Base-by-base conservation (phyloP, 495 filamentous ascomycete genomes). In the Lophiotrema nucula region DNA sequence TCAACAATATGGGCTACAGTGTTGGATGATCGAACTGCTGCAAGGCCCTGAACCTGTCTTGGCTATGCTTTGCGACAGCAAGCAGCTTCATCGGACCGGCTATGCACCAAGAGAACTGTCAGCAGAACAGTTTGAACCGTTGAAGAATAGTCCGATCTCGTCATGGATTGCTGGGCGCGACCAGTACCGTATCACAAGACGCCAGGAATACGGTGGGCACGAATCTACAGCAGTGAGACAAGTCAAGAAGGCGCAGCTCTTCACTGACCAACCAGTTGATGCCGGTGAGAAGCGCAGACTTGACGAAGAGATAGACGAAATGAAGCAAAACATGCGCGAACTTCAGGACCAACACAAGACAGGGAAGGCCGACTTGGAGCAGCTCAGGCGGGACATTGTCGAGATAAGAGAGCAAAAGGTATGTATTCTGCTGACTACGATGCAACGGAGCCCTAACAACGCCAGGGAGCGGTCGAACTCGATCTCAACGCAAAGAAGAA, bases 31-130 rank as follows among this genome's bases (percentile, higher is more conserved):
- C 2, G 86, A 97, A 62, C 88, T 77, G 51, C 66, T 99, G 11
- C 77, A 81, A 22, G 93, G 91, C 0, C 93, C 93, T 1, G 88
- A 88, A 15, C 83, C 89, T 3, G 88, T 99, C 2, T 72, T 97
- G 25, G 83, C 89, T 21, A 90, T 95, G 86, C 79, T 99, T 26
- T 96, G 89, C 65, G 77, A 78, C 22, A 84, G 87, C 47, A 76
- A 75, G 19, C 75, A 70, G 21, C 60, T 97, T 2, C 82, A 95
- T 61, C 70, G 73, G n/a, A 86, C 86, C 0, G 86, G 80, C 0
- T 76, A 95, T 33, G 73, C 79, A 13, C 71, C 82, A 38, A 67
- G 63, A n/a, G 82, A 89, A 22, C 81, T 89, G 26, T 79, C 70
- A 1, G 79, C 88, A 4, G 72, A 81, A 25, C 82, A 88, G 55